phyloP scores from a whole-genome alignment of 345 rosid genomes.

The Aquilaria yunnanensis region DNA sequence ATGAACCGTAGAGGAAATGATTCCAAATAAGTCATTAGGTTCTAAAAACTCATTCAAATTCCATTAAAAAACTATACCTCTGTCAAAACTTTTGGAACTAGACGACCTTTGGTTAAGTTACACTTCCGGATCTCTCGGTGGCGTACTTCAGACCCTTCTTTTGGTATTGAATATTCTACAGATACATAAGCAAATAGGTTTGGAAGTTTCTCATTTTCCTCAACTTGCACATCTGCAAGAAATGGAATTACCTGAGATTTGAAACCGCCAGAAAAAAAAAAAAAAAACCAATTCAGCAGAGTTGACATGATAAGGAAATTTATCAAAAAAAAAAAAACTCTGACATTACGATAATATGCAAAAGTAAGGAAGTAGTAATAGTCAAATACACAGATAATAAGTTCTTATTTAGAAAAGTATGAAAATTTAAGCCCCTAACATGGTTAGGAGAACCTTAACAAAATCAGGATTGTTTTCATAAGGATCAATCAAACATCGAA shows the following conservation, averaged over 20 bases:
- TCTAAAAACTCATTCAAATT: background rate
- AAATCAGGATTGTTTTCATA: too few species aligned
- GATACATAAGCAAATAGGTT: constrained; percentile 69
- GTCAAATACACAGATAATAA: background rate
- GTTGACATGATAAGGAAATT: background rate
- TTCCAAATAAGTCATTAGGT: too few species aligned
- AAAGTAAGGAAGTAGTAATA: background rate
- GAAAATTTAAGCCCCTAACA: background rate
- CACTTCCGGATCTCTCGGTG: constrained; percentile 64
- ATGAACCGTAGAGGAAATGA: too few species aligned
- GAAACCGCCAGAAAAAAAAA: constrained; percentile 1
- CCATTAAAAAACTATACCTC: constrained; percentile 42
- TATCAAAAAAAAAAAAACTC: background rate
- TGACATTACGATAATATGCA: background rate
- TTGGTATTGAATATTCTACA: constrained; percentile 31
- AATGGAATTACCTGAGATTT: constrained; percentile 75
- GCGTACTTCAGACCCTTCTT: constrained; percentile 24
- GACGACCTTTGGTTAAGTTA: constrained; percentile 56
- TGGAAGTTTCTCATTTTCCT: constrained; percentile 23
- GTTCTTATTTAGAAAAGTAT: background rate
- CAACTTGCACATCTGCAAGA: constrained; percentile 31
- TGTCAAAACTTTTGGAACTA: constrained; percentile 50
- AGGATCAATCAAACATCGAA: too few species aligned
- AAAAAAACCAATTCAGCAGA: background rate
- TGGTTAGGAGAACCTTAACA: background rate